phyloP scores from a whole-genome alignment of 768 basidiomycete genomes.

The Tephrocybe sp. region DNA sequence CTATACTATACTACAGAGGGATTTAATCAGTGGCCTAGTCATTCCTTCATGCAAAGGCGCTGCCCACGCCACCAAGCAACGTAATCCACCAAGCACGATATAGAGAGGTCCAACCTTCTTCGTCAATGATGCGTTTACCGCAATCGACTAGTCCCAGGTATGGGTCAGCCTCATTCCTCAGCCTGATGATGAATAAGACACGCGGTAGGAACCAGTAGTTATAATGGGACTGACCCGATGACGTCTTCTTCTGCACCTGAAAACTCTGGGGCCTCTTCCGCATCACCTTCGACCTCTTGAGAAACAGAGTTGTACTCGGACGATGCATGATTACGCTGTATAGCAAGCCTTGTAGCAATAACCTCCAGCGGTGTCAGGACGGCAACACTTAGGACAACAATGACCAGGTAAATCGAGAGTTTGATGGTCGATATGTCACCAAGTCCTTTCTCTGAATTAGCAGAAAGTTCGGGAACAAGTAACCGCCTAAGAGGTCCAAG shows the following conservation, averaged over 20 bases:
- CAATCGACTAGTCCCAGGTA: constrained; percentile 76
- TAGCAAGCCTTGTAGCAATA: constrained; percentile 71
- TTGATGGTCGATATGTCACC: constrained; percentile 47
- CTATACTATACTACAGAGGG: background rate
- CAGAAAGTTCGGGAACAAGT: constrained; percentile 38
- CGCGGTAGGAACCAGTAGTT: constrained; percentile 1
- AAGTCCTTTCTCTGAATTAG: constrained; percentile 26
- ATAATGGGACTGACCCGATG: constrained; percentile 56
- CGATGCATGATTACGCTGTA: constrained; percentile 81
- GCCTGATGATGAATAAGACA: constrained; percentile 31
- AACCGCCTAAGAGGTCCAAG: constrained; percentile 45
- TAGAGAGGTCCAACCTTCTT: constrained; percentile 72
- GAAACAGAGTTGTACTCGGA: constrained; percentile 71
- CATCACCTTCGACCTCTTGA: constrained; percentile 70
- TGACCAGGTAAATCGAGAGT: constrained; percentile 51
- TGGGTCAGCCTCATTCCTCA: constrained; percentile 77
- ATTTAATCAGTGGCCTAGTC: background rate
- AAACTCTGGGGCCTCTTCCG: constrained; percentile 58
- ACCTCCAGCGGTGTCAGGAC: constrained; percentile 79
- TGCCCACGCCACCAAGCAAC: constrained; percentile 56
- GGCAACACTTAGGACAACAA: constrained; percentile 53
- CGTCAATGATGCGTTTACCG: constrained; percentile 69
- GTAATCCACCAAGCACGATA: constrained; percentile 90
- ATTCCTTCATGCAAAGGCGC: constrained; percentile 43
- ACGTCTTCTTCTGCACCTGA: constrained; percentile 77